These are phyloP conservation scores for Lachancea cidri DNA, from an alignment of 805 yeast species.

Conservation along the genomic window DNA sequence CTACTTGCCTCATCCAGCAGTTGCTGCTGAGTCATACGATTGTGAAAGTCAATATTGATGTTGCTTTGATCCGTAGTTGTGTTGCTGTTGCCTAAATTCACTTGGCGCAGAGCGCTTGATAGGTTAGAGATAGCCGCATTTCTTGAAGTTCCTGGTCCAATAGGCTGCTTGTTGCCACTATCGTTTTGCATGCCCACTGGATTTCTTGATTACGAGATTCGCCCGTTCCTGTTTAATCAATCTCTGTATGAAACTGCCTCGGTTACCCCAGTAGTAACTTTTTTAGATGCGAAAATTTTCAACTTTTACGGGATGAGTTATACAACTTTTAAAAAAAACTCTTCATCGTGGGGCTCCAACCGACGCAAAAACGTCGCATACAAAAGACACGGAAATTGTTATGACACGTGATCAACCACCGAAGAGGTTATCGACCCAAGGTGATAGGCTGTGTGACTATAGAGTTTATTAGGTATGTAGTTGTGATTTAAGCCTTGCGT, in stretches of 20 bases:
- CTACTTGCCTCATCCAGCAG: conserved; percentile 10
- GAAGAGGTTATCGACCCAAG: no score
- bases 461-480: neutral
- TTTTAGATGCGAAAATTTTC: neutral
- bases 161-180: neutral
- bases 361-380: conserved; percentile 2
- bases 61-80: conserved; percentile 27
- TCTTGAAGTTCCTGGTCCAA: neutral
- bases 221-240: neutral
- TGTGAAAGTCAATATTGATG: conserved; percentile 20
- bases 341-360: no score
- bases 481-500: neutral
- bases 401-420: no score
- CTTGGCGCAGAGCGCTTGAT: conserved; percentile 33
- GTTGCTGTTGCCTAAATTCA: conserved; percentile 28
- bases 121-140: conserved; percentile 27
- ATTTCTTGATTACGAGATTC: neutral
- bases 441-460: no score
- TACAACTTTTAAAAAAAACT: no score
- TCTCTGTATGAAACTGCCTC: neutral
- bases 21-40: conserved; percentile 14
- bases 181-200: conserved; percentile 1
- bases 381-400: no score
- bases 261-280: neutral
- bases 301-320: neutral